Evolutionary conservation across 2,329 filamentous ascomycete genomes (phyloP).

Genomic region (Aspergillus oerlinghausenensis): DNA sequence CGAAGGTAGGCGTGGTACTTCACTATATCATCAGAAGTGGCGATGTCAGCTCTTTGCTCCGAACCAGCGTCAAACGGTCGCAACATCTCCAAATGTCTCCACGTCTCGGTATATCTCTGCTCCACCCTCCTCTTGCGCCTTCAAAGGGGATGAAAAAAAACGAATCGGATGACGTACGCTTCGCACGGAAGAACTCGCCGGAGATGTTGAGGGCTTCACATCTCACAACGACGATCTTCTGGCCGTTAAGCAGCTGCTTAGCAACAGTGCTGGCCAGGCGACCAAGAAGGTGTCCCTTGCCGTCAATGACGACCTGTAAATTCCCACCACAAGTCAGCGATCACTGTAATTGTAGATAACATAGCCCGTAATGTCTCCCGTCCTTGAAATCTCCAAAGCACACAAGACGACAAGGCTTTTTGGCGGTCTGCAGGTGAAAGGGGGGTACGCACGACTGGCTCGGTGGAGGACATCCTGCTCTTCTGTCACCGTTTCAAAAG

Average conservation of each 20-base stretch:
- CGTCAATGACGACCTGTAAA: constrained; percentile 91
- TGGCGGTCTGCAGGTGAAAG: constrained; percentile 11
- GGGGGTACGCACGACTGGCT: constrained; percentile 57
- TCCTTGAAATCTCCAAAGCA: constrained; percentile 5
- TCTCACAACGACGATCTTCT: constrained; percentile 99
- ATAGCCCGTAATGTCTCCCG: background rate
- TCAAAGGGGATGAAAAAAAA: constrained; percentile 11
- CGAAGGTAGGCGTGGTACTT: constrained; percentile 99
- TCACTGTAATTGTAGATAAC: constrained; percentile 4
- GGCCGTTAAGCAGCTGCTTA: constrained; percentile 97
- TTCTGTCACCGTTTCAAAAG: constrained; percentile 37
- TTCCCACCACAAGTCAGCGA: constrained; percentile 42
- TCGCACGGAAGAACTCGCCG: constrained; percentile 99
- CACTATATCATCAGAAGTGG: constrained; percentile 57
- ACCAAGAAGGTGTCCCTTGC: constrained; percentile 99
- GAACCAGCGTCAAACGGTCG: background rate
- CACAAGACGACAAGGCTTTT: constrained; percentile 6
- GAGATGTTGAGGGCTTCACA: constrained; percentile 99
- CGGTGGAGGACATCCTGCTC: constrained; percentile 62
- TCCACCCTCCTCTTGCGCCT: constrained; percentile 3
- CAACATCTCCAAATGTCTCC: constrained; percentile 9
- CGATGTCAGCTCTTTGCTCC: constrained; percentile 43
- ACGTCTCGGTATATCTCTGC: background rate
- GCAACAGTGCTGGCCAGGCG: constrained; percentile 96
- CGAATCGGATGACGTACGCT: constrained; percentile 72